Evolutionary conservation across 2,329 filamentous ascomycete species (phyloP).

Genomic region (Aureobasidium sp.): DNA sequence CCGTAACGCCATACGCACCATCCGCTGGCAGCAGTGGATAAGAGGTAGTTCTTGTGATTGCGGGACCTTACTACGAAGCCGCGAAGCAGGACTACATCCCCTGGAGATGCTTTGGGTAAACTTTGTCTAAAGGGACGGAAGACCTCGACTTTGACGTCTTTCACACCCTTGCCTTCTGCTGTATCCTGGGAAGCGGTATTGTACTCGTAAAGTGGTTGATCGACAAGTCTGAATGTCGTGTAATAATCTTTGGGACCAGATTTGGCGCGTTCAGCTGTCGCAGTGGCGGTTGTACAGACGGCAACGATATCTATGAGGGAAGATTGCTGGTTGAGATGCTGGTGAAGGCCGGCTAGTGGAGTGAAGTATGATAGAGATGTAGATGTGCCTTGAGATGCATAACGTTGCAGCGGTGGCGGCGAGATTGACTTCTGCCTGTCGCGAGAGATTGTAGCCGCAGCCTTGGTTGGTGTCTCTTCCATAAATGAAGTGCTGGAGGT

Average conservation of each 20-base stretch:
- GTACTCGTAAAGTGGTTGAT: conserved; percentile 20
- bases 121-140: conserved; percentile 35
- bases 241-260: conserved; percentile 35
- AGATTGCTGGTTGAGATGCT: conserved; percentile 31
- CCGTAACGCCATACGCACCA: conserved; percentile 40
- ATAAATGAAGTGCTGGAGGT: neutral
- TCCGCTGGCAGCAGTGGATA: conserved; percentile 33
- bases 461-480: neutral
- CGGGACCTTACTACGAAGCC: conserved; percentile 34
- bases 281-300: conserved; percentile 29
- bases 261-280: conserved; percentile 28
- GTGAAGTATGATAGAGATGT: conserved; percentile 38
- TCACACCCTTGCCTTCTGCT: neutral
- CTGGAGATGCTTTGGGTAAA: conserved; percentile 31
- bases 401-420: conserved; percentile 3
- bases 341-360: conserved; percentile 31
- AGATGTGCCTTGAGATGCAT: conserved; percentile 24
- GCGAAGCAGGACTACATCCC: conserved; percentile 38
- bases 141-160: conserved; percentile 28
- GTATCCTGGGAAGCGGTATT: neutral
- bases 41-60: conserved; percentile 27
- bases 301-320: conserved; percentile 36
- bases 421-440: conserved; percentile 3
- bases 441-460: neutral
- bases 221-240: conserved; percentile 34